These are phyloP conservation scores for Acacia confusa DNA, from an alignment of 306 rosid species.

Conservation along the genomic window DNA sequence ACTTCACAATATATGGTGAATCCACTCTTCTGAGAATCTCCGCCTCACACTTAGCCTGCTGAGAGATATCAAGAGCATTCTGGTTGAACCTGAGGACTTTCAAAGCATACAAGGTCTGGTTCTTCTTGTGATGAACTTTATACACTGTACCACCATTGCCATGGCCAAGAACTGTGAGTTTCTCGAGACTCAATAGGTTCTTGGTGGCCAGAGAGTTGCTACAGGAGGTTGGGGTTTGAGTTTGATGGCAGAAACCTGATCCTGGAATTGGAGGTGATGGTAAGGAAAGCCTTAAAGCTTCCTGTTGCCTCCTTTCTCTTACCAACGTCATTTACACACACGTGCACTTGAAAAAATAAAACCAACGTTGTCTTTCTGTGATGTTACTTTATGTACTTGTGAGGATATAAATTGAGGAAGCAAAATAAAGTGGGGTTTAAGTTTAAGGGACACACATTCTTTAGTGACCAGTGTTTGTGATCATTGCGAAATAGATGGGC, in stretches of 20 bases:
- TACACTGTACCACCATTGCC: slow-evolving; percentile 64
- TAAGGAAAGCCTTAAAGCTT: slow-evolving; percentile 56
- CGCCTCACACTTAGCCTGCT: slow-evolving; percentile 47
- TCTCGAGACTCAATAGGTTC: slow-evolving; percentile 55
- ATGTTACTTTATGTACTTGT: not conserved
- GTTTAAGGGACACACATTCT: not conserved
- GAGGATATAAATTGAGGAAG: not conserved
- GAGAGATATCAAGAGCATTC: slow-evolving; percentile 20
- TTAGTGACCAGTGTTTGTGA: slow-evolving; percentile 33
- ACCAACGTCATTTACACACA: slow-evolving; percentile 8
- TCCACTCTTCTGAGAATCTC: slow-evolving; percentile 60
- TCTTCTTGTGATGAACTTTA: slow-evolving; percentile 54
- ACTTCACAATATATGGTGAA: slow-evolving; percentile 46
- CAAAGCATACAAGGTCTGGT: slow-evolving; percentile 50
- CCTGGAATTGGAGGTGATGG: slow-evolving; percentile 35
- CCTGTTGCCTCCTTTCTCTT: slow-evolving; percentile 48
- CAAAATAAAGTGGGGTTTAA: not conserved
- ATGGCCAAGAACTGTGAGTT: slow-evolving; percentile 53
- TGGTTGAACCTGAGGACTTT: slow-evolving; percentile 50
- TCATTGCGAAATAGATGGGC: slow-evolving; percentile 48
- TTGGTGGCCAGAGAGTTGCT: slow-evolving; percentile 33
- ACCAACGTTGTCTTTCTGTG: not conserved
- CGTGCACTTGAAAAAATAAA: not conserved
- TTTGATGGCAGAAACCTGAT: slow-evolving; percentile 19
- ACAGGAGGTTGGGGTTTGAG: slow-evolving; percentile 26